Base-by-base conservation (phyloP, 2,329 filamentous ascomycete genomes). In the Fusarium clavum region DNA sequence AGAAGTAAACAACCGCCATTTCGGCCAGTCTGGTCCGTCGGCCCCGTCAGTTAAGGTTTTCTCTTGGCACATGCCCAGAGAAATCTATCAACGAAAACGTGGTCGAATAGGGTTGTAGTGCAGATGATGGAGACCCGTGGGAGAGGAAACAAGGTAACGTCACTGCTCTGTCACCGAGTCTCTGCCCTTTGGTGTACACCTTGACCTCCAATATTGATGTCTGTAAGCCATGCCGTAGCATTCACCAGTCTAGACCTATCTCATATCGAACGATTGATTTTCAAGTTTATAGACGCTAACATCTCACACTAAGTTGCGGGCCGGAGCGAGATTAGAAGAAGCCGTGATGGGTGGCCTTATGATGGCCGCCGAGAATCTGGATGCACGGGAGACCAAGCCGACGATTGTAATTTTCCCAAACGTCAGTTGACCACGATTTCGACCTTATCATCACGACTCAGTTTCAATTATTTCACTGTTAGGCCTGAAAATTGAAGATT, bases 61-160 rank as follows among this genome's bases (percentile, higher is more conserved):
- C n/a, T 30, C 59, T 47, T 57, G 61, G 59, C 54, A 51, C 20
- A 57, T 57, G 45, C 30, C 30, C 44, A 48, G 24, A 30, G 46
- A 7, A 41, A 53, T 53, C 13, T 53, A 20, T 43, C 18, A 25
- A 29, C 18, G 27, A 53, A 38, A 53, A 53, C 34, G 49, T 53
- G 49, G 49, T 38, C 24, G 34, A 43, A 47, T 20, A 34, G 41
- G 16, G 61, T 64, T 44, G 34, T 38, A 64, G 43, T 64, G 59
- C 59, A 64, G 14, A 25, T 57, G 34, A 40, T 14, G 27, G 24
- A 49, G 44, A 40, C 24, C 52, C 41, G 27, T 20, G 18, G 27
- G 18, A 25, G 8, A 34, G n/a, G 44, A 18, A 27, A 25, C 22
- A 16, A 20, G 54, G 43, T 48, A 49, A 24, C 30, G 44, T 57